These are phyloP conservation scores for Colletotrichum sp. DNA, from an alignment of 2,329 filamentous ascomycete genomes.

Conservation along the genomic window DNA sequence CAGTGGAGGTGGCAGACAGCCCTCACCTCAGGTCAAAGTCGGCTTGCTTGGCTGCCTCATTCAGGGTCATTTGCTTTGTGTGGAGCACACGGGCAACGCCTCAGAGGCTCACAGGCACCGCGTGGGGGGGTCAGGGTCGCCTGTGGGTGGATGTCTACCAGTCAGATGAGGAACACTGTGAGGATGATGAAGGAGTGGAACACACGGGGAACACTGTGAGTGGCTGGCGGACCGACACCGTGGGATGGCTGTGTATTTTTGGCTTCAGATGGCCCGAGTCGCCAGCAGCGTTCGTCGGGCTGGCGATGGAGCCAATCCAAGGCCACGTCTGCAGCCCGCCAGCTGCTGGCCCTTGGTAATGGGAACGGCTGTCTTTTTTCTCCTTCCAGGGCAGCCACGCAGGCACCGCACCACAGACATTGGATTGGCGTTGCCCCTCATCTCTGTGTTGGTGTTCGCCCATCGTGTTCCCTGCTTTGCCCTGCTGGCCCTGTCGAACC, in stretches of 20 bases:
- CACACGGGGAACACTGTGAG: not conserved
- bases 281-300: not conserved
- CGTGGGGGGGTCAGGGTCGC: not conserved
- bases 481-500: not conserved
- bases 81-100: conserved; percentile 1
- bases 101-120: not conserved
- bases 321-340: not conserved
- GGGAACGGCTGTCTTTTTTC: not conserved
- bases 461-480: not conserved
- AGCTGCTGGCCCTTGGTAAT: not conserved
- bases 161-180: not conserved
- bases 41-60: conserved; percentile 15
- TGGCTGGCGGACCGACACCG: conserved; percentile 3
- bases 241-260: conserved; percentile 8
- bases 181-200: not conserved
- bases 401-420: not conserved
- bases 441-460: not conserved
- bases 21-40: not conserved
- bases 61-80: conserved; percentile 17
- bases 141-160: not conserved
- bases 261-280: conserved; percentile 4
- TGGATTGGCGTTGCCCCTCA: not conserved
- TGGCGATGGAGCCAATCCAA: not conserved
- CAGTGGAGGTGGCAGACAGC: not conserved
- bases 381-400: not conserved